phyloP scores from a whole-genome alignment of 495 filamentous ascomycete genomes.

The Physcia stellaris region DNA sequence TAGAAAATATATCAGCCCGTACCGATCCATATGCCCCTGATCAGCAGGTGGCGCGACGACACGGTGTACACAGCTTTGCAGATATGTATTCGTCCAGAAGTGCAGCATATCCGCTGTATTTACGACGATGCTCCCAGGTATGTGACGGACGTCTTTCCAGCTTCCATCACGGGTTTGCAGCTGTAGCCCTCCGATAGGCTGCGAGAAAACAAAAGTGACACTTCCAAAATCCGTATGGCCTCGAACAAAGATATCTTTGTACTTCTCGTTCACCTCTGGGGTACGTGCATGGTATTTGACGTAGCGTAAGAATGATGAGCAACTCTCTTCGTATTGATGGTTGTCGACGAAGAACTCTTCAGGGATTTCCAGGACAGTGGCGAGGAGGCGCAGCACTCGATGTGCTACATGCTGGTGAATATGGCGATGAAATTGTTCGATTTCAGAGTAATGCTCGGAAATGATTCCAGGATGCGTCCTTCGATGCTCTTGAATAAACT shows the following conservation, averaged over 20 bases:
- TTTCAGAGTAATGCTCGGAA: constrained; percentile 23
- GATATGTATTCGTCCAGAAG: constrained; percentile 29
- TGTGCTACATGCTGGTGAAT: constrained; percentile 33
- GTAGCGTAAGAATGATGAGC: constrained; percentile 36
- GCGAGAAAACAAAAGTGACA: constrained; percentile 39
- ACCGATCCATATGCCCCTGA: constrained; percentile 30
- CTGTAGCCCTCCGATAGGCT: constrained; percentile 42
- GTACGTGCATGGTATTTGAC: constrained; percentile 38
- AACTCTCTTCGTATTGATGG: constrained; percentile 35
- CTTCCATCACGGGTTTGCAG: constrained; percentile 28
- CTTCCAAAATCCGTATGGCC: constrained; percentile 42
- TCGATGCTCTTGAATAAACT: constrained; percentile 32
- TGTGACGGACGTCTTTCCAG: constrained; percentile 36
- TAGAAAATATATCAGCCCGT: constrained; percentile 34
- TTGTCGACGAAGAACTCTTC: constrained; percentile 34
- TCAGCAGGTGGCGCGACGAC: constrained; percentile 33
- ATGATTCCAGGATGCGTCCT: constrained; percentile 30
- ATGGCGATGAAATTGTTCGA: constrained; percentile 32
- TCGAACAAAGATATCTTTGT: constrained; percentile 27
- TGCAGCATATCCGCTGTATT: constrained; percentile 34
- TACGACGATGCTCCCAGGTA: constrained; percentile 30
- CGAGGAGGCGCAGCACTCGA: constrained; percentile 33
- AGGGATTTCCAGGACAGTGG: constrained; percentile 37
- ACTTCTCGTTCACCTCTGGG: constrained; percentile 29
- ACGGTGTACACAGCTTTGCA: constrained; percentile 35